phyloP scores from a whole-genome alignment of 179 eudicot species.

The Corrigiola litoralis region DNA sequence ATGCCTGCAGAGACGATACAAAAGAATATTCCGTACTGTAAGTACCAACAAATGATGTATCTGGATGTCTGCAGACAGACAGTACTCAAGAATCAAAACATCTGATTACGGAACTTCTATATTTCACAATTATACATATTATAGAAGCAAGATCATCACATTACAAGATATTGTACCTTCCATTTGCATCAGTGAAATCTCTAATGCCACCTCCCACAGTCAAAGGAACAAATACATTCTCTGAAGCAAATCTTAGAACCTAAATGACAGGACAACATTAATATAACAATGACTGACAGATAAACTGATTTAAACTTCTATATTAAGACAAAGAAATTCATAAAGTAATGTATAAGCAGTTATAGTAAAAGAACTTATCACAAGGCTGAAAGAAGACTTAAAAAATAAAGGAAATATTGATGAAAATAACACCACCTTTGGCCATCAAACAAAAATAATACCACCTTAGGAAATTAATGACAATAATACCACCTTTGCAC shows the following conservation, averaged over 20 bases:
- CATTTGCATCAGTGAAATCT: conserved; percentile 93
- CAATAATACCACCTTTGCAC: no score
- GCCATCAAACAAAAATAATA: no score
- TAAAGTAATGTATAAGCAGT: no score
- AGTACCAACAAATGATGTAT: background rate
- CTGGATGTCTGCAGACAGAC: background rate
- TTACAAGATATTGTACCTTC: conserved; percentile 47
- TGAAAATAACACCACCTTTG: no score
- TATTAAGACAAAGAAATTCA: no score
- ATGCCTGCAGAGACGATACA: conserved; percentile 40
- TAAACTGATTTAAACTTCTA: background rate
- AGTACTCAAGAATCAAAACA: background rate
- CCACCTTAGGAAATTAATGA: no score
- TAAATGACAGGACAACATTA: conserved; percentile 20
- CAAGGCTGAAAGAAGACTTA: background rate
- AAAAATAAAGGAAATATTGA: no score
- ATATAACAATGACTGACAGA: background rate
- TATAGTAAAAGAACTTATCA: background rate
- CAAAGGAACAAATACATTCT: conserved; percentile 92
- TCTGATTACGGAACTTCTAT: no score
- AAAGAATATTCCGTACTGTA: background rate
- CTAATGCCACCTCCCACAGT: conserved; percentile 99
- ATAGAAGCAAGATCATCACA: background rate
- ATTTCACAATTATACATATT: background rate
- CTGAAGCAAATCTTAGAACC: conserved; percentile 78